Evolutionary conservation across 2,329 filamentous ascomycete species (phyloP).

Genomic region (Pleoardoris graminearum): DNA sequence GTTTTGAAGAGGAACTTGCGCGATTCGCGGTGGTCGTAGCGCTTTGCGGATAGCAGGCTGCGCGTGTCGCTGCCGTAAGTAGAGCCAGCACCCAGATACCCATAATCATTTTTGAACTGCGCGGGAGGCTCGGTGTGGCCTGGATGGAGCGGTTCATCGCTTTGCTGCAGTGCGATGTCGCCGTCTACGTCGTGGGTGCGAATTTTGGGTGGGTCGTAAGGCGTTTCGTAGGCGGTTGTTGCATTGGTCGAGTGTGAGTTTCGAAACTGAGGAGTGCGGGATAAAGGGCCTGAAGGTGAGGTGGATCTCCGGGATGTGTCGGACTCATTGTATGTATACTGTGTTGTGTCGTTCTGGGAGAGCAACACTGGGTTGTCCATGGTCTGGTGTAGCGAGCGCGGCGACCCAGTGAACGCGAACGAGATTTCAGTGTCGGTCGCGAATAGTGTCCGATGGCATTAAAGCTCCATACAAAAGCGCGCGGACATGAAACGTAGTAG

Average conservation of each 20-base stretch:
- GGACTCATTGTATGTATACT: not conserved
- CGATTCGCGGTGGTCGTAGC: slow-evolving; percentile 38
- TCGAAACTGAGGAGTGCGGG: not conserved
- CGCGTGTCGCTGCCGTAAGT: slow-evolving; percentile 27
- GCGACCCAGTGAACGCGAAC: not conserved
- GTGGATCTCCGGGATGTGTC: not conserved
- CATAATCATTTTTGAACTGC: slow-evolving; percentile 23
- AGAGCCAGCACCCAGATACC: slow-evolving; percentile 17
- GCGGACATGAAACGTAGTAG: not conserved
- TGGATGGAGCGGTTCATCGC: slow-evolving; percentile 19
- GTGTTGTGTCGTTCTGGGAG: not conserved
- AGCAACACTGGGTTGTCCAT: slow-evolving; percentile 1
- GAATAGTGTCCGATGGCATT: not conserved
- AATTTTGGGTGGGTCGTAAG: slow-evolving; percentile 17
- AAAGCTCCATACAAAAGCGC: not conserved
- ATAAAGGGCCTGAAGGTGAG: not conserved
- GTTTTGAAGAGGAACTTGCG: slow-evolving; percentile 33
- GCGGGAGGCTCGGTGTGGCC: slow-evolving; percentile 23
- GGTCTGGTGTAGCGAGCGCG: not conserved
- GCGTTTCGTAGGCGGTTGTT: slow-evolving; percentile 14
- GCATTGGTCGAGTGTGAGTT: not conserved
- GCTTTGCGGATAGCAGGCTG: slow-evolving; percentile 28
- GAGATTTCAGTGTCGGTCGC: not conserved
- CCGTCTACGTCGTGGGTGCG: slow-evolving; percentile 26
- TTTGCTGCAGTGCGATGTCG: slow-evolving; percentile 29